These are phyloP conservation scores for Xanthoceras sorbifolium DNA, from an alignment of 345 rosid species.

Conservation along the genomic window DNA sequence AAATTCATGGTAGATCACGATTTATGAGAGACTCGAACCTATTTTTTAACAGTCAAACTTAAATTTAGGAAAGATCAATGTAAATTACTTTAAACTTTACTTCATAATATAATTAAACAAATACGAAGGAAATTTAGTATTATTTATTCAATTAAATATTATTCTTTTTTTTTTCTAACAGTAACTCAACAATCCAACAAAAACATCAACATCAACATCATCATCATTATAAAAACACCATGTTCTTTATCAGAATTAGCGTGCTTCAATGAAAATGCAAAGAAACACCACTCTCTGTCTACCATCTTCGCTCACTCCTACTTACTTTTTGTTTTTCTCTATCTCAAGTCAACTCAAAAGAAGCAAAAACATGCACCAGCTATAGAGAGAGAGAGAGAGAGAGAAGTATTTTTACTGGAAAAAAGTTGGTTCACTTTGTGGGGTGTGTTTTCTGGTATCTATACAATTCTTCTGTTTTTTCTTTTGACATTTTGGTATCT, in stretches of 20 bases:
- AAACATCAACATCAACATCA: conserved; percentile 21
- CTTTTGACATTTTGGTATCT: too few species aligned
- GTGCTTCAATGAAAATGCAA: conserved; percentile 32
- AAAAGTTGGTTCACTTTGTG: conserved; percentile 26
- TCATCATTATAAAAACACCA: conserved; percentile 15
- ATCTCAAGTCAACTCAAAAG: conserved; percentile 26
- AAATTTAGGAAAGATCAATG: too few species aligned
- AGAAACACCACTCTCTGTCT: not conserved
- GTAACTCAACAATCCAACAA: not conserved
- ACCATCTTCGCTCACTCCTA: not conserved
- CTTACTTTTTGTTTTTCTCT: not conserved
- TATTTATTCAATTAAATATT: too few species aligned
- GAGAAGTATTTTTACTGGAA: conserved; percentile 9
- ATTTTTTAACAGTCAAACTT: too few species aligned
- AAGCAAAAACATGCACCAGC: not conserved
- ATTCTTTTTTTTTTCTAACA: too few species aligned
- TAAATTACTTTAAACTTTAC: too few species aligned
- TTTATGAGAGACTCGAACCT: too few species aligned
- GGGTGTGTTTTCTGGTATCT: conserved; percentile 13
- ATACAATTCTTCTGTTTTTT: too few species aligned
- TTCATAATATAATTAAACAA: too few species aligned
- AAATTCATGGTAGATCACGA: too few species aligned
- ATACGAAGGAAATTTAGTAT: too few species aligned
- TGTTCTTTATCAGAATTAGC: conserved; percentile 32
- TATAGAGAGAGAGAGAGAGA: too few species aligned